Evolutionary conservation across 805 yeast species (phyloP), one percentile per base, ranked within the genome.

Genomic region (Barnettozyma pratensis): DNA sequence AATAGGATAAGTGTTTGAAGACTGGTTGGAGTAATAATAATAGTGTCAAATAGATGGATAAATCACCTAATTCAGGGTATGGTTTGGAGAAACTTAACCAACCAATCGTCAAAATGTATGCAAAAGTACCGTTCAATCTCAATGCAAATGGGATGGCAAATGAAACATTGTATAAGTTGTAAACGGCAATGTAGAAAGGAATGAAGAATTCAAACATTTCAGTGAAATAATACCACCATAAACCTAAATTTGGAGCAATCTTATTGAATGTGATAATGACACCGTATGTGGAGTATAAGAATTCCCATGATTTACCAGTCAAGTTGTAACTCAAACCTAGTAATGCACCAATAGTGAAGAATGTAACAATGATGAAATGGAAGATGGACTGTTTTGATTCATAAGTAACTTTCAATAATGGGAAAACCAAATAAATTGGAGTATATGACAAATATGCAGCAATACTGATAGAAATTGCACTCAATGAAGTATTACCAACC

Each of bases 211-310:
- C 94, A 68, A 94, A 94, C 80, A 94, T 87, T 66, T 94, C 99
- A 39, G 92, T 86, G 72, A 94, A 94, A 59, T 91, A 82, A 70
- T 94, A 94, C 99, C 99, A 94, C 99, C 99, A 94, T 25, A 94
- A 71, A 0, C 99, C 99, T 55, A 94, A 65, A 66, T 94, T 94
- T 29, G 99, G 99, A 5, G 83, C 74, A 52, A 90, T 79, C 54
- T 88, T 91, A 37, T 74, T 74, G 58, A 87, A 83, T 27, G 71
- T 69, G 6, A 88, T 60, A 6, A 77, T 66, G 4, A 80, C 72
- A 12, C 84, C 81, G 60, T 84, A 88, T 37, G 79, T 74, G 8
- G 79, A 67, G 34, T 59, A 48, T n/a, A 87, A 41, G 59, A 81
- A 80, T 46, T 67, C 63, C 68, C 74, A 69, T 32, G 56, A 57